Percentiles rank a stretch among this genome's conserved stretches.
phyloP scores from a whole-genome alignment of 2,329 filamentous ascomycete species.

The Chaetomiaceae sp. region DNA sequence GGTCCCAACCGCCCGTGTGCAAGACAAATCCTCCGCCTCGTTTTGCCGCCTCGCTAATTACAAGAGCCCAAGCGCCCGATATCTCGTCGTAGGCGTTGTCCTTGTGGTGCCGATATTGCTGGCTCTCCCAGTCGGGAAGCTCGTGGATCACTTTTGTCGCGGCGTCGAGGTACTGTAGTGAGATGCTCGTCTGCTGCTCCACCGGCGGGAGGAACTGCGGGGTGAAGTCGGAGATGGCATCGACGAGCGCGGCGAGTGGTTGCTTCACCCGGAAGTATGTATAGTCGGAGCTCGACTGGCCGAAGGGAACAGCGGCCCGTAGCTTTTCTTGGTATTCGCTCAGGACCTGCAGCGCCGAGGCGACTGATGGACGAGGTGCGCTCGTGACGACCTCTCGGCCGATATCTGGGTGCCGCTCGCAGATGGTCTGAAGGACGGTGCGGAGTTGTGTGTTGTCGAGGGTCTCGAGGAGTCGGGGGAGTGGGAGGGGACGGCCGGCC shows the following conservation, averaged over 20 bases:
- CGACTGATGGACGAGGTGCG: conserved; percentile 81
- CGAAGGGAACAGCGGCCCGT: conserved; percentile 77
- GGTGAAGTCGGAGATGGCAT: conserved; percentile 89
- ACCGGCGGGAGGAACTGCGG: conserved; percentile 91
- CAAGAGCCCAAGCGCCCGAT: conserved; percentile 84
- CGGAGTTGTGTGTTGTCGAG: conserved; percentile 81
- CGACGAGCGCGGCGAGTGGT: conserved; percentile 72
- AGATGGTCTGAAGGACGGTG: conserved; percentile 82
- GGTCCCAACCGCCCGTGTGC: conserved; percentile 89
- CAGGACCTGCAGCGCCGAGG: conserved; percentile 74
- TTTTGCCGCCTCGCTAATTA: conserved; percentile 87
- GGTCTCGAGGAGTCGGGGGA: conserved; percentile 83
- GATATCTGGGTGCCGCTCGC: conserved; percentile 82
- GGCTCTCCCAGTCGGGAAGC: conserved; percentile 85
- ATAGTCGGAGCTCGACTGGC: conserved; percentile 83
- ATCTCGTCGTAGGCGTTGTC: conserved; percentile 96
- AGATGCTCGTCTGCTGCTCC: conserved; percentile 77
- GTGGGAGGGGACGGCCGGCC: conserved; percentile 49
- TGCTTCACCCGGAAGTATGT: conserved; percentile 90
- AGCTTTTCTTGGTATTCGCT: conserved; percentile 75
- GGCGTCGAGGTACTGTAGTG: conserved; percentile 81
- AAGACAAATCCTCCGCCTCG: conserved; percentile 84
- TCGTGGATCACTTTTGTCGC: conserved; percentile 87
- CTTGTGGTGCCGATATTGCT: conserved; percentile 86
- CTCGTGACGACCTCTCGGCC: conserved; percentile 76